phyloP scores from a whole-genome alignment of 1,284 basidiomycete genomes.

The Volvariella volvacea region DNA sequence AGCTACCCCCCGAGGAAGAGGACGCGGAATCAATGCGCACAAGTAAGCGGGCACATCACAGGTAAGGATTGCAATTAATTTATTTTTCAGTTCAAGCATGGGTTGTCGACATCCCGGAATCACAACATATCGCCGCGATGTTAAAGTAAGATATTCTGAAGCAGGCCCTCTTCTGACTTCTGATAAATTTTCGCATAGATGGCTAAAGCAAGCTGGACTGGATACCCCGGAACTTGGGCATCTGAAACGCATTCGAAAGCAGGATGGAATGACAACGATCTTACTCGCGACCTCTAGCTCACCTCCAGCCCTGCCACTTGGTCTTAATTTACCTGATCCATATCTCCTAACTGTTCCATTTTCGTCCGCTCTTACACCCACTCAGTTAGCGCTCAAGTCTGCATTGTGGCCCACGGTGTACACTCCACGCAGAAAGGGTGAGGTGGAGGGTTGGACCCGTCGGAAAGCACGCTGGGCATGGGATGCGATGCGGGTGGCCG shows the following conservation, averaged over 20 bases:
- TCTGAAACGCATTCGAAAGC: constrained; percentile 73
- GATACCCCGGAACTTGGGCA: constrained; percentile 62
- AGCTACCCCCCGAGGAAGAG: constrained; percentile 56
- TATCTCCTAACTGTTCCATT: constrained; percentile 62
- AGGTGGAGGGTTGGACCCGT: constrained; percentile 61
- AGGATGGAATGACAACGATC: constrained; percentile 38
- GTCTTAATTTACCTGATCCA: constrained; percentile 36
- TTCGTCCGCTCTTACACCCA: constrained; percentile 63
- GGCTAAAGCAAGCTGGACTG: constrained; percentile 54
- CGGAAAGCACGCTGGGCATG: constrained; percentile 67
- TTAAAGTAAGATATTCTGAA: constrained; percentile 45
- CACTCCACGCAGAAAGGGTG: constrained; percentile 65
- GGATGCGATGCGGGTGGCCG: constrained; percentile 53
- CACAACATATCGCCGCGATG: constrained; percentile 52
- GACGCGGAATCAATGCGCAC: constrained; percentile 49
- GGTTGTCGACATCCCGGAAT: constrained; percentile 79
- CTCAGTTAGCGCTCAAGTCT: constrained; percentile 62
- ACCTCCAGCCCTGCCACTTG: constrained; percentile 28
- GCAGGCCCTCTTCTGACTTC: background rate
- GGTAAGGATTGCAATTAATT: background rate
- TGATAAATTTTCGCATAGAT: constrained; percentile 33
- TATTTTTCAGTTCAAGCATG: constrained; percentile 57
- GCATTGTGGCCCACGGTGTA: constrained; percentile 79
- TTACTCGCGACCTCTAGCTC: constrained; percentile 38
- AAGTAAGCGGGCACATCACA: constrained; percentile 26